Conservation (phyloP, 129 eudicot genomes). For the Sambucus nigra region DNA sequence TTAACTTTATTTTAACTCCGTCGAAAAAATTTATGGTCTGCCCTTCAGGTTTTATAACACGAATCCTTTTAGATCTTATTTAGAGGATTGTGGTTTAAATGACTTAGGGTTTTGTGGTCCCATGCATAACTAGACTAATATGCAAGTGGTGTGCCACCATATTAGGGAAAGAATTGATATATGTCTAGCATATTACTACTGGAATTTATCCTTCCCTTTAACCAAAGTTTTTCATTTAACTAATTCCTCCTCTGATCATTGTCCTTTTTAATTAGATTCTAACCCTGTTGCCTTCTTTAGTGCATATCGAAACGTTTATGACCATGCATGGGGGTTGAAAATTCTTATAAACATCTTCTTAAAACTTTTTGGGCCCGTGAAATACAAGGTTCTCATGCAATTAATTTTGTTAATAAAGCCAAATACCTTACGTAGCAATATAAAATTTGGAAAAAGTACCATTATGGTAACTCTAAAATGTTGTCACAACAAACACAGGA, state of each 20-base stretch:
- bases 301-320: not conserved
- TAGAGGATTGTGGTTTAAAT: not conserved
- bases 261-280: not conserved
- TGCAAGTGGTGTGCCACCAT: not conserved
- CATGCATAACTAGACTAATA: not conserved
- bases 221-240: not conserved
- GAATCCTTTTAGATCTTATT: not conserved
- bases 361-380: not conserved
- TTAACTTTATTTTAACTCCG: not conserved
- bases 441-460: too few species aligned
- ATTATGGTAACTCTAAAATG: too few species aligned
- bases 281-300: not conserved
- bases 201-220: not conserved
- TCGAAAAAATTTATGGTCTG: not conserved
- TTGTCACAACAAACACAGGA: too few species aligned
- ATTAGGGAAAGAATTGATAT: not conserved
- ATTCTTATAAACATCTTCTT: not conserved
- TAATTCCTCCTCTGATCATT: not conserved
- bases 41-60: not conserved
- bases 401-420: too few species aligned
- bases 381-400: not conserved
- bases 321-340: not conserved
- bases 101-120: not conserved
- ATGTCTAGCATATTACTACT: not conserved
- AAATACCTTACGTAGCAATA: too few species aligned